Evolutionary conservation across 345 rosid species (phyloP), one percentile per base, ranked within the genome.

Genomic region (Sisymbrium altissimum): DNA sequence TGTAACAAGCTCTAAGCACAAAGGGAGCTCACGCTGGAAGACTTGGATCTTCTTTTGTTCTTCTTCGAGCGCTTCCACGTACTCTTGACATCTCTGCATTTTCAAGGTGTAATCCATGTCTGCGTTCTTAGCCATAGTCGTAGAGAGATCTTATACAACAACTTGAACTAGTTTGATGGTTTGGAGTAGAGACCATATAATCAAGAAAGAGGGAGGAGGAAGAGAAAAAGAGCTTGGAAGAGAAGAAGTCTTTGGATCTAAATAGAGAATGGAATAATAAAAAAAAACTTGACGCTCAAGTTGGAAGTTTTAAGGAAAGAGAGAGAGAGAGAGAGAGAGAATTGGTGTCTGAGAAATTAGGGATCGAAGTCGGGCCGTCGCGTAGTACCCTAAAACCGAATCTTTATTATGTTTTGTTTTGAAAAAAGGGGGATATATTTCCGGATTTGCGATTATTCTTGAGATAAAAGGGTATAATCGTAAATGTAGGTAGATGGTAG

Each of bases 1-100:
- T 0, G 87, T 87, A 0, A 95, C 97, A 52, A 95, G 97, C 75
- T 88, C 89, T 52, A 95, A 76, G 78, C 97, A 95, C 69, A 95
- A 74, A 33, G 99, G 99, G 68, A 95, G 97, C 67, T 92, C 97
- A 27, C 97, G 89, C 29, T 87, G 83, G 57, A 95, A 95, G 41
- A 92, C 96, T 30, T 80, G 92, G 73, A 95, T 89, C 83, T 95
- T 95, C 29, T 89, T 85, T 30, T 81, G 80, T 80, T 95, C 99
- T 74, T 85, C 89, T 78, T 88, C 88, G 8, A 95, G 78, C 0
- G 91, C 89, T 33, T 86, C 86, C 7, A 91, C 81, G 64, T 89
- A 85, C 12, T 81, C 84, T 25, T 81, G 80, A 45, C 88, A 78
- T 62, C 79, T 68, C 75, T 83, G 82, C 86, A 79, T 82, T 83